Evolutionary conservation across 2,329 filamentous ascomycete species (phyloP).

Genomic region (Westerdykella aurantiaca): DNA sequence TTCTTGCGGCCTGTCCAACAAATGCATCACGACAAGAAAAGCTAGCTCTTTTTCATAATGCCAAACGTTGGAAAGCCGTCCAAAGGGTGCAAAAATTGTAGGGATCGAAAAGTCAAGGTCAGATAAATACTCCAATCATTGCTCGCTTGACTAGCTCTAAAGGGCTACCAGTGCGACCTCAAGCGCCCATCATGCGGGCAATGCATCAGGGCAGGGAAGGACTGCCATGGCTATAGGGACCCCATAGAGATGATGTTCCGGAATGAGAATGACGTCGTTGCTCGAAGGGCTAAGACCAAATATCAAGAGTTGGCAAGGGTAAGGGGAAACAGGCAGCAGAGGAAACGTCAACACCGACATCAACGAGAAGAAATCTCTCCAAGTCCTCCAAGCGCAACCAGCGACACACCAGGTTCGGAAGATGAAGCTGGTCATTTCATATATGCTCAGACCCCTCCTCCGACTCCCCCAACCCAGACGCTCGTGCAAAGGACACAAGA

Average conservation of each 20-base stretch:
- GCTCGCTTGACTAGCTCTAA: neutral
- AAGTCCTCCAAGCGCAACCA: neutral
- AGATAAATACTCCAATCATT: neutral
- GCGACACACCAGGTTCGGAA: neutral
- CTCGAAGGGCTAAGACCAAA: conserved; percentile 1
- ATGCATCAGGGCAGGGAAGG: conserved; percentile 22
- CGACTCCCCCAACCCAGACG: no score
- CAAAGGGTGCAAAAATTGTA: conserved; percentile 28
- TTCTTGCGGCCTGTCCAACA: no score
- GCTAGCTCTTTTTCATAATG: conserved; percentile 8
- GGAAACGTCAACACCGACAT: neutral
- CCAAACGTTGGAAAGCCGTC: conserved; percentile 29
- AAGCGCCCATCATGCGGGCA: conserved; percentile 30
- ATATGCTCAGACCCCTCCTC: no score
- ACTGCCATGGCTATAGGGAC: conserved; percentile 30
- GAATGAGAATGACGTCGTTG: conserved; percentile 20
- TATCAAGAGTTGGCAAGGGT: conserved; percentile 16
- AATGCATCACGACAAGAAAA: no score
- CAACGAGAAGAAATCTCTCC: neutral
- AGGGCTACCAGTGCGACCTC: conserved; percentile 22
- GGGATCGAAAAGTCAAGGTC: conserved; percentile 30
- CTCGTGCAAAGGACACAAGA: neutral
- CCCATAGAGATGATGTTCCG: conserved; percentile 27
- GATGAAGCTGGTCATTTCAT: neutral
- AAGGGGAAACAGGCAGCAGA: neutral